These are phyloP conservation scores for Penicillium sp. DNA, from an alignment of 2,329 filamentous ascomycete species.

Conservation along the genomic window DNA sequence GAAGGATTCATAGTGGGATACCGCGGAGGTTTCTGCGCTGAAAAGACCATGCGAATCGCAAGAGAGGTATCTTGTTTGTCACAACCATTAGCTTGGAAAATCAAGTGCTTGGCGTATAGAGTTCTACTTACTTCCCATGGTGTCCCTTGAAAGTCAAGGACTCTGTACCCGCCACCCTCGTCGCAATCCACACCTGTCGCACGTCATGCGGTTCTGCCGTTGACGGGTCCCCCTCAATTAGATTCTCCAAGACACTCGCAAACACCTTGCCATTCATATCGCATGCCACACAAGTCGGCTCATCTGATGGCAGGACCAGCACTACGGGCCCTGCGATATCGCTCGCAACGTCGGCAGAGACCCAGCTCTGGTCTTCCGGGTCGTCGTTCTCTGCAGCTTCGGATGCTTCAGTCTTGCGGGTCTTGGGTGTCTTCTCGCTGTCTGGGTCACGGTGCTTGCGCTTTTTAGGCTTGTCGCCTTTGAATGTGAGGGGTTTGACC, in stretches of 20 bases:
- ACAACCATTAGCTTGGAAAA: not conserved
- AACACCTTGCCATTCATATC: constrained; percentile 89
- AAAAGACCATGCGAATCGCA: constrained; percentile 83
- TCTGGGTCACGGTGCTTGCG: constrained; percentile 71
- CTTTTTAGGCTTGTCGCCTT: constrained; percentile 95
- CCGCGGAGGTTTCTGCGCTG: constrained; percentile 76
- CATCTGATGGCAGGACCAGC: constrained; percentile 76
- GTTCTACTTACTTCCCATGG: constrained; percentile 69
- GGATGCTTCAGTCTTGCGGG: constrained; percentile 29
- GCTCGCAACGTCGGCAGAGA: constrained; percentile 72
- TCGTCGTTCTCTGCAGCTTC: constrained; percentile 39
- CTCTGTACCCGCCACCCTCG: constrained; percentile 78
- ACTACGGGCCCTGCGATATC: constrained; percentile 84
- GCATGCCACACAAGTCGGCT: constrained; percentile 75
- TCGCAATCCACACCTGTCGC: constrained; percentile 92
- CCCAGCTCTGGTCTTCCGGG: constrained; percentile 82
- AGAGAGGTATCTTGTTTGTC: constrained; percentile 63
- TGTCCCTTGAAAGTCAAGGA: constrained; percentile 85
- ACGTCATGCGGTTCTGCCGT: constrained; percentile 96
- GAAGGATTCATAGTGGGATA: constrained; percentile 83
- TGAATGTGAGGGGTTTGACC: constrained; percentile 87
- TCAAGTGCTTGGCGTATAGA: not conserved
- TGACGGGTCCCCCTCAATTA: constrained; percentile 77
- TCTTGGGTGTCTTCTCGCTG: constrained; percentile 38
- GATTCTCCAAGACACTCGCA: constrained; percentile 78